A percentile compares a stretch with the other conserved stretches of the same genome.
These are phyloP conservation scores for Monilinia fructigena DNA, from an alignment of 2,329 filamentous ascomycete genomes.

Conservation along the genomic window DNA sequence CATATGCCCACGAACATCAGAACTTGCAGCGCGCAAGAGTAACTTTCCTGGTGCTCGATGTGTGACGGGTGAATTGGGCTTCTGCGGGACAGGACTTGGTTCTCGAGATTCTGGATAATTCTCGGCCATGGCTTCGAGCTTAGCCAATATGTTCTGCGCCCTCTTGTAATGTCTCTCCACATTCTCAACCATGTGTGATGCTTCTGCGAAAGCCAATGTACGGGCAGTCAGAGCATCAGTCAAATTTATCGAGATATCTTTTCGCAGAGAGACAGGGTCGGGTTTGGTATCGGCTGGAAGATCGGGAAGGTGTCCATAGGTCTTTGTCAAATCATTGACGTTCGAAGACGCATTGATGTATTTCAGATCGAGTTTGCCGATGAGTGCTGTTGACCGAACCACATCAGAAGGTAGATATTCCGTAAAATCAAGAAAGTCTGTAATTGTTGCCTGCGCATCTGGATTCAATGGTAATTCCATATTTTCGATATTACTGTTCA, in stretches of 20 bases:
- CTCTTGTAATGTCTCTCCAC: constrained; percentile 61
- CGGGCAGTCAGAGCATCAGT: constrained; percentile 55
- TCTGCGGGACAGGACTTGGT: constrained; percentile 48
- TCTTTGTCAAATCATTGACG: constrained; percentile 56
- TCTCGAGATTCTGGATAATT: constrained; percentile 54
- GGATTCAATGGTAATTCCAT: constrained; percentile 51
- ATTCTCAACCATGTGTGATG: constrained; percentile 61
- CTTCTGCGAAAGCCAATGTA: constrained; percentile 60
- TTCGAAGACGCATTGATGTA: constrained; percentile 56
- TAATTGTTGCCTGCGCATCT: constrained; percentile 67
- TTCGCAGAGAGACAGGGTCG: constrained; percentile 52
- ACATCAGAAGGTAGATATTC: constrained; percentile 69
- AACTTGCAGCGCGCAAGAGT: constrained; percentile 46
- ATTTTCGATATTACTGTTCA: constrained; percentile 36
- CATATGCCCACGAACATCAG: constrained; percentile 32
- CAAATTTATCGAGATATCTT: constrained; percentile 59
- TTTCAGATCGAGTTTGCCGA: constrained; percentile 60
- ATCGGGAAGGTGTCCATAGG: constrained; percentile 56
- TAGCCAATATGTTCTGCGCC: constrained; percentile 57
- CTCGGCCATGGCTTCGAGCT: constrained; percentile 59
- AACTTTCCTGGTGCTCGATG: constrained; percentile 48
- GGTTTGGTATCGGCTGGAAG: constrained; percentile 50
- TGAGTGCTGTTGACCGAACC: constrained; percentile 62
- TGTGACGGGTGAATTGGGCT: constrained; percentile 54
- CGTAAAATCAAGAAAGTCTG: constrained; percentile 62